These are phyloP conservation scores for Neofusicoccum kwambonambiense DNA, from an alignment of 2,329 filamentous ascomycete species.

Conservation along the genomic window DNA sequence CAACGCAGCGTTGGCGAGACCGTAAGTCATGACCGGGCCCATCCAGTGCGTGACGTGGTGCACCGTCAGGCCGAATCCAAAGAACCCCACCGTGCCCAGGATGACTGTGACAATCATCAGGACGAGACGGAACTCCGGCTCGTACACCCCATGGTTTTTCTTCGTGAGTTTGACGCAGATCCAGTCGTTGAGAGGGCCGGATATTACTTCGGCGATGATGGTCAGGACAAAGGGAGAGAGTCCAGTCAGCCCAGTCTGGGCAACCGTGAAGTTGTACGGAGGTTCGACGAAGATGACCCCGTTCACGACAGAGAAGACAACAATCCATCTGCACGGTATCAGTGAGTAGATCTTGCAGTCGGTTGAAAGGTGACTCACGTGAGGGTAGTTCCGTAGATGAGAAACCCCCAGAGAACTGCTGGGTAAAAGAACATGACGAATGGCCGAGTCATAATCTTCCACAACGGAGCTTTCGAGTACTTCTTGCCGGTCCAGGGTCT, in stretches of 20 bases:
- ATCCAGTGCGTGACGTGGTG: constrained; percentile 21
- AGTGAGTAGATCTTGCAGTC: constrained; percentile 18
- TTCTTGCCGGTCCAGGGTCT: constrained; percentile 30
- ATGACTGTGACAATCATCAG: constrained; percentile 34
- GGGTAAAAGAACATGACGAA: constrained; percentile 39
- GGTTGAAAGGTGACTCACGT: background rate
- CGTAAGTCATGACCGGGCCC: constrained; percentile 24
- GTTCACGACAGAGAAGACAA: constrained; percentile 50
- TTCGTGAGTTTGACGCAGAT: constrained; percentile 31
- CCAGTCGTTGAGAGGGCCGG: constrained; percentile 48
- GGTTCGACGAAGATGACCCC: constrained; percentile 38
- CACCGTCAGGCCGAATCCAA: constrained; percentile 42
- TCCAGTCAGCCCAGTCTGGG: constrained; percentile 51
- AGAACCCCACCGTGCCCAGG: constrained; percentile 36
- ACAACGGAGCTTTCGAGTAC: constrained; percentile 32
- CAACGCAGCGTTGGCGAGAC: constrained; percentile 47
- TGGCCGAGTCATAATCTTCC: constrained; percentile 37
- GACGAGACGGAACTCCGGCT: constrained; percentile 28
- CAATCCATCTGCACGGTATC: constrained; percentile 29
- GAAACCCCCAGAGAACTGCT: constrained; percentile 38
- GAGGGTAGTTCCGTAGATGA: constrained; percentile 45
- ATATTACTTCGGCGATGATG: constrained; percentile 46
- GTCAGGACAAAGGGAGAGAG: constrained; percentile 51
- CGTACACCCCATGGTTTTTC: constrained; percentile 29
- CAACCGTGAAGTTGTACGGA: constrained; percentile 49